Base-by-base conservation (phyloP, 176 grass and related monocot genomes). In the Tillandsia leiboldiana region DNA sequence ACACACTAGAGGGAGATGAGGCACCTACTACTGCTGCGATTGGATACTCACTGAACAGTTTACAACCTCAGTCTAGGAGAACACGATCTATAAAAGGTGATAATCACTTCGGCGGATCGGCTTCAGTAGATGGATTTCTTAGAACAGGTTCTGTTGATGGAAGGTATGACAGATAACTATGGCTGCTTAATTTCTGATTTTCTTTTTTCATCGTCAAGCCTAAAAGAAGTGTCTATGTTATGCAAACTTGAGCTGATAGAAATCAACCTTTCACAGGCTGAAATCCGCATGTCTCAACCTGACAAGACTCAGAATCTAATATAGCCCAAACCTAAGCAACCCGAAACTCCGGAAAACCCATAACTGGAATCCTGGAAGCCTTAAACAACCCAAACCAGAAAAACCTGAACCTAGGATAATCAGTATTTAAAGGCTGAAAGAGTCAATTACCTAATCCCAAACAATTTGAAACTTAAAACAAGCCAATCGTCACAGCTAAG, bases 61-160 rank as follows among this genome's bases (percentile, higher is more conserved):
- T 75, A 65, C 92, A 88, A 20, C 85, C 86, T 80, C 59, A 85
- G 66, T 90, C 93, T 50, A 87, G 89, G 84, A 97, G 79, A 81
- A 85, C 81, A 69, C 84, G 77, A 67, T 83, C 79, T 79, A 76
- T 92, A 65, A 97, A 85, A 87, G 82, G 74, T 71, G 84, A 90
- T 53, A 87, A 72, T 83, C 74, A 83, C 53, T 79, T 85, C 66
- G 72, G 84, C 28, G 70, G 79, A 56, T 12, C 33, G 13, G 26
- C 27, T 12, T 69, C 78, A 71, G 75, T 79, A 69, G 83, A 86
- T 74, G 86, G 89, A 73, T 79, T 79, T 73, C 78, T 72, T 72
- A 86, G 74, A 62, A 76, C 78, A 48, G 82, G 68, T 77, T 97
- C 86, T 76, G 50, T 92, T 83, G 88, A 91, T 84, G 86, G 71